Evolutionary conservation across 768 basidiomycete genomes (phyloP).

Genomic region (Mycena rebaudengoi): DNA sequence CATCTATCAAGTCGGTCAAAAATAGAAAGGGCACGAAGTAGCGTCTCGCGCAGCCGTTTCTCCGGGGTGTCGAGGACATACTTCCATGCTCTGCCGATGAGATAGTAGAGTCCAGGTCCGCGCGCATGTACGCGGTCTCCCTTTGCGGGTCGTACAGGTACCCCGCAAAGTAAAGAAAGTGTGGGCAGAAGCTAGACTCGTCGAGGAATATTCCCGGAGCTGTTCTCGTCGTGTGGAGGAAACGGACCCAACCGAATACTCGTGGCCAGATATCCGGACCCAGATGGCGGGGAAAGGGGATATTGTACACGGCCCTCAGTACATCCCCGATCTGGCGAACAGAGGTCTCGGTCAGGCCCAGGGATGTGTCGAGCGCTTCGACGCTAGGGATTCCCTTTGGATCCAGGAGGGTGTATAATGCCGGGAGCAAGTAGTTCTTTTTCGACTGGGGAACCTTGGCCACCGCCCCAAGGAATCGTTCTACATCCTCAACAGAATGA

Average conservation of each 20-base stretch:
- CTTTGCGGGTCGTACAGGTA: neutral
- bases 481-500: neutral
- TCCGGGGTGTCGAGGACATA: neutral
- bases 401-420: neutral
- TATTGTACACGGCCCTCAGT: neutral
- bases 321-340: neutral
- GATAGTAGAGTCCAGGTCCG: neutral
- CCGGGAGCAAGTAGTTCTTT: neutral
- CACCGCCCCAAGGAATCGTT: neutral
- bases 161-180: neutral
- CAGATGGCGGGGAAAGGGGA: neutral
- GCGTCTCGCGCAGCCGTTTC: no score
- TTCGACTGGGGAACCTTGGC: neutral
- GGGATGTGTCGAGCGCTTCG: neutral
- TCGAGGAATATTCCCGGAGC: neutral
- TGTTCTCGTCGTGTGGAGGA: neutral
- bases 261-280: neutral
- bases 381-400: neutral
- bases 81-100: neutral
- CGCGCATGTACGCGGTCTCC: neutral
- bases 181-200: neutral
- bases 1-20: no score
- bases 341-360: neutral
- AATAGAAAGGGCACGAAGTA: no score
- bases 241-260: neutral